phyloP scores from a whole-genome alignment of 2,329 filamentous ascomycete genomes.

The Hirsutella minnesotensis region DNA sequence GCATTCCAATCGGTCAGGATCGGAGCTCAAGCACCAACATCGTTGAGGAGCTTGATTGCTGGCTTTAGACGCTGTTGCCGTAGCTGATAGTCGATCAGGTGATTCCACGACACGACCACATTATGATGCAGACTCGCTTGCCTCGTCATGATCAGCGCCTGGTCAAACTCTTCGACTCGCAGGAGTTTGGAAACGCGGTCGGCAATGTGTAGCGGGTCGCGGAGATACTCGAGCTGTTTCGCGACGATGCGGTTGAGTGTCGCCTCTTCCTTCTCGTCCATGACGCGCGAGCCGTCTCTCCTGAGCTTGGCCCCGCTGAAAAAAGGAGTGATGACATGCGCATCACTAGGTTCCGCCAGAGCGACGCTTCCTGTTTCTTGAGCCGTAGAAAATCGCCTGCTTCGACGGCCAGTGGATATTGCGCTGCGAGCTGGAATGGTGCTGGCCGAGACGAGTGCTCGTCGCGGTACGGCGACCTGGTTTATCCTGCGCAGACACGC shows the following conservation, averaged over 20 bases:
- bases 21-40: constrained; percentile 36
- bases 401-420: constrained; percentile 5
- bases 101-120: constrained; percentile 77
- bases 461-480: constrained; percentile 6
- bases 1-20: not conserved
- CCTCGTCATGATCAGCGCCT: constrained; percentile 58
- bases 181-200: constrained; percentile 54
- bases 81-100: constrained; percentile 63
- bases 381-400: constrained; percentile 7
- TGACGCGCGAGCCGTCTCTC: too few relatives aligned
- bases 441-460: not conserved
- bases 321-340: too few relatives aligned
- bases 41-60: constrained; percentile 79
- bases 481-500: constrained; percentile 15
- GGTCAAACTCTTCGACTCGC: constrained; percentile 43
- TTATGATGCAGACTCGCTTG: constrained; percentile 53
- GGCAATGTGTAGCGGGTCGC: constrained; percentile 63
- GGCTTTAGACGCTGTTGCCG: constrained; percentile 43
- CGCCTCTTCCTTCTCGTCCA: too few relatives aligned
- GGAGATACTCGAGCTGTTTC: constrained; percentile 49
- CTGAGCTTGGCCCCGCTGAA: too few relatives aligned
- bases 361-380: too few relatives aligned
- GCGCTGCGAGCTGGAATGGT: constrained; percentile 4
- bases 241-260: constrained; percentile 18
- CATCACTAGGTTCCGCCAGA: not conserved